Evolutionary conservation across 768 basidiomycete species (phyloP).

Genomic region (Chiua virens): DNA sequence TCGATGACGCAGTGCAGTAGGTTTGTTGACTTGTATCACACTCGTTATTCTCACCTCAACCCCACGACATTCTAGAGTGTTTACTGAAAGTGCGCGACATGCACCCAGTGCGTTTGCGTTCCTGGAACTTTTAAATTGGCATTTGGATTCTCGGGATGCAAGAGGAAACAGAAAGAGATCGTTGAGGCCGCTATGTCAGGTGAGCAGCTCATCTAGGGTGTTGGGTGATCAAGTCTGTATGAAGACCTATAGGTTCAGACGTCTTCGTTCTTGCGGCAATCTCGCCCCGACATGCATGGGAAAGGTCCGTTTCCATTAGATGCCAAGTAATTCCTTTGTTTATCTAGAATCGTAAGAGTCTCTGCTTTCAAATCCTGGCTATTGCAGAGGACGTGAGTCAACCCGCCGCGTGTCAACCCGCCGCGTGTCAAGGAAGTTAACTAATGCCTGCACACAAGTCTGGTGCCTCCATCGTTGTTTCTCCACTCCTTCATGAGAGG

Average conservation of each 20-base stretch:
- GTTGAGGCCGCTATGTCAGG: conserved; percentile 69
- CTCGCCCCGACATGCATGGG: conserved; percentile 91
- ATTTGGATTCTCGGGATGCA: conserved; percentile 68
- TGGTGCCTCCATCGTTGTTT: conserved; percentile 74
- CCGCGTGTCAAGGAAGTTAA: background rate
- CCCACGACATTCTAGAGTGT: conserved; percentile 13
- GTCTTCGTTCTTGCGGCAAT: conserved; percentile 76
- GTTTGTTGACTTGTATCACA: conserved; percentile 2
- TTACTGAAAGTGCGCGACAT: conserved; percentile 24
- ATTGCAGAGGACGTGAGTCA: conserved; percentile 54
- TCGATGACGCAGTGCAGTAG: conserved; percentile 14
- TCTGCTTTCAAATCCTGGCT: conserved; percentile 87
- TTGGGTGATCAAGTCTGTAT: background rate
- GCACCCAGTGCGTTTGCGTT: background rate
- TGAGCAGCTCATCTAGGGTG: conserved; percentile 20
- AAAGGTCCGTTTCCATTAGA: conserved; percentile 48
- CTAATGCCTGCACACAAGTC: conserved; percentile 36
- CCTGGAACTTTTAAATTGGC: conserved; percentile 37
- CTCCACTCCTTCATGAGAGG: conserved; percentile 67
- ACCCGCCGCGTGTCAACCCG: too few relatives aligned
- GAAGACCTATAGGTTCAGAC: conserved; percentile 51
- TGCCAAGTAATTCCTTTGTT: background rate
- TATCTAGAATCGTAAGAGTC: conserved; percentile 46
- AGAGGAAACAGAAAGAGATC: conserved; percentile 77
- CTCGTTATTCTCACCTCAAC: background rate